Conservation (phyloP, 768 basidiomycete species). For the Pseudohyphozyma bogoriensis region DNA sequence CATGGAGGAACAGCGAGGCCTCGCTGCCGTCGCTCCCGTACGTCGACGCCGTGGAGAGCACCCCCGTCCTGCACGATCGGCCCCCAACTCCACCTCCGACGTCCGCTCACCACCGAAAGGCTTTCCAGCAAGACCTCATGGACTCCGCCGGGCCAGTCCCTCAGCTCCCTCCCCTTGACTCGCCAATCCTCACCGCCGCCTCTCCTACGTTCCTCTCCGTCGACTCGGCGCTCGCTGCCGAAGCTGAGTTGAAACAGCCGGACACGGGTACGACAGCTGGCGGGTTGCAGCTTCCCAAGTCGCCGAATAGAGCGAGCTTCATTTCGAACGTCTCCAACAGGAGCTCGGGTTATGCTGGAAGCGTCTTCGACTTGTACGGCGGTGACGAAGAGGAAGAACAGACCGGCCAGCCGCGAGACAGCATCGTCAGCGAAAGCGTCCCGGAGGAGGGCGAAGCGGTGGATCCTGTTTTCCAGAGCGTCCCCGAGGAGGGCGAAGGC, state of each 20-base stretch:
- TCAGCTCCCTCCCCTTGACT: too few relatives aligned
- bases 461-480: not conserved
- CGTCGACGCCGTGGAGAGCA: not conserved
- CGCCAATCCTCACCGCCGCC: too few relatives aligned
- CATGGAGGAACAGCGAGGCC: not conserved
- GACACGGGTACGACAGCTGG: not conserved
- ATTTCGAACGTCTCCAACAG: constrained; percentile 6
- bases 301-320: not conserved
- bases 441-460: not conserved
- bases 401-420: not conserved
- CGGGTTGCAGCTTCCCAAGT: not conserved
- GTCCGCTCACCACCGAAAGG: not conserved
- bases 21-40: not conserved
- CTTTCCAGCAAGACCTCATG: constrained; percentile 4
- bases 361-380: constrained; percentile 26
- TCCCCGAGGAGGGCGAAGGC: not conserved
- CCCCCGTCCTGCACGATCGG: constrained; percentile 6
- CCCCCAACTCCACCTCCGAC: constrained; percentile 8
- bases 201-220: too few relatives aligned
- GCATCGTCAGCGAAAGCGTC: not conserved
- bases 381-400: constrained; percentile 6
- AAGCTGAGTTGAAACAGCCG: not conserved
- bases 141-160: constrained; percentile 1
- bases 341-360: constrained; percentile 21
- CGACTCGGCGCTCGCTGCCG: not conserved